Evolutionary conservation across 1,139 yeast genomes (phyloP).

Genomic region (Hyphopichia burtonii): DNA sequence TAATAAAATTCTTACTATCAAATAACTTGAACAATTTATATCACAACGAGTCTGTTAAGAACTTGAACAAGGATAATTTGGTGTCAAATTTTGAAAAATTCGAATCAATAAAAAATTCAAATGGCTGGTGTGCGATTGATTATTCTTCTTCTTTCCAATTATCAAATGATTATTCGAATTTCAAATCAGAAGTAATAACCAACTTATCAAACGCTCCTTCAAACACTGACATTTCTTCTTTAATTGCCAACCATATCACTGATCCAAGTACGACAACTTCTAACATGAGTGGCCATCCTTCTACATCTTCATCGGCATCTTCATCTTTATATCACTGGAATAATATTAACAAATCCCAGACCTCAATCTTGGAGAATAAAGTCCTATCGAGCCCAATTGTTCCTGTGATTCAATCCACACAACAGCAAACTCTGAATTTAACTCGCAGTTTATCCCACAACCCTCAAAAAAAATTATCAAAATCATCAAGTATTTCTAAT

Average conservation of each 20-base stretch:
- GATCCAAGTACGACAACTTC: not conserved
- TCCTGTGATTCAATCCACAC: conserved; percentile 17
- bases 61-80: conserved; percentile 33
- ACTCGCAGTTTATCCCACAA: not conserved
- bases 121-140: conserved; percentile 72
- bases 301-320: conserved; percentile 7
- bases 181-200: conserved; percentile 14
- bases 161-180: conserved; percentile 21
- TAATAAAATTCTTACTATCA: conserved; percentile 36
- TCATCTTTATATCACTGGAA: conserved; percentile 8
- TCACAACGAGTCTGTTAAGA: not conserved
- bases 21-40: not conserved
- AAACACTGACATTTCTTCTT: not conserved
- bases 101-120: conserved; percentile 43
- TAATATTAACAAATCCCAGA: conserved; percentile 10
- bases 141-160: conserved; percentile 52
- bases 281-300: not conserved
- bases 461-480: not conserved
- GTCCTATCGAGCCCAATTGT: conserved; percentile 37
- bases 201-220: not conserved
- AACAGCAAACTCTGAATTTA: conserved; percentile 5
- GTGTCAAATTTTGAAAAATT: conserved; percentile 35
- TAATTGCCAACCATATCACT: not conserved
- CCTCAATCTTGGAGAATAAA: conserved; percentile 21
- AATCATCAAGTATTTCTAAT: not conserved